Base-by-base conservation (phyloP, 1,139 yeast species). In the Debaryomyces psychrophilus region DNA sequence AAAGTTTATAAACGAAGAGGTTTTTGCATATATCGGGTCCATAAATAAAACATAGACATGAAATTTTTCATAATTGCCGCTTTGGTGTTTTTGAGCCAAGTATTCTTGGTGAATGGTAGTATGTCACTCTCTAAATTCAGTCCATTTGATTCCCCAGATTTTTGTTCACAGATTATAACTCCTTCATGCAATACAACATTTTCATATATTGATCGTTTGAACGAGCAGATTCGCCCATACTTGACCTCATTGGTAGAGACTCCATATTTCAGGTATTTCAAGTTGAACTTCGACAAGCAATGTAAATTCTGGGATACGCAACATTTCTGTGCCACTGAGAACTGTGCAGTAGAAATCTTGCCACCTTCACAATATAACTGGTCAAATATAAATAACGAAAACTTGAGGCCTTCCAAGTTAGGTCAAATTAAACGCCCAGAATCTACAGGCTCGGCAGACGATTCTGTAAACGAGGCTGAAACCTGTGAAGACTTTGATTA, bases 221-320 rank as follows among this genome's bases (percentile, higher is more conserved):
- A 76, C 54, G 55, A 53, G 22, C 52, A 62, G 26, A 60, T 75
- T 31, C 63, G 76, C 17, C 86, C 88, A 0, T 67, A 75, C 28
- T 62, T 93, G 23, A 62, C 76, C 20, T 68, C 77, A 9, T 66
- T 90, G 42, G 87, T 85, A n/a, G 63, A 70, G 45, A 82, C 83
- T 15, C 86, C 87, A 53, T 89, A 85, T 66, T 93, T 95, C 79
- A 79, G 85, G 53, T 89, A 88, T 64, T 93, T 89, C 73, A 87
- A 90, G 65, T 79, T 95, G 49, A 89, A 95, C 61, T 73, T 95
- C 42, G 93, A 85, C 61, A 86, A 87, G 55, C 83, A 83, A 62
- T 95, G 99, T 65, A 92, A 95, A 33, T 90, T 90, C 63, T 87
- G 95, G 87, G 81, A 83, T 48, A 87, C 85, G 55, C 88, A 82